Base-by-base conservation (phyloP, 345 rosid genomes). In the Trapa incisa region DNA sequence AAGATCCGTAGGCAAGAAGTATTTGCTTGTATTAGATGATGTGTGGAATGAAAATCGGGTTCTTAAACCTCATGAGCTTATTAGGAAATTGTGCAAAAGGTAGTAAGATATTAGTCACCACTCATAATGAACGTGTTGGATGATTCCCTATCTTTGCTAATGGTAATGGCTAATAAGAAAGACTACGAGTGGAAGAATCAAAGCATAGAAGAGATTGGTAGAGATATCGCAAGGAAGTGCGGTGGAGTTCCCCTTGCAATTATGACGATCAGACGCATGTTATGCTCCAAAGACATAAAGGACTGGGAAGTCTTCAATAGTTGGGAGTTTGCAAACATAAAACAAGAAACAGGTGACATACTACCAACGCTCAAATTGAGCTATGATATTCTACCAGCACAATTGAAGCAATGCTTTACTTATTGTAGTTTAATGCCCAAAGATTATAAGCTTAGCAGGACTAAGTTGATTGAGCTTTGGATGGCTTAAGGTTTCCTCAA, bases 401-500 rank as follows among this genome's bases (percentile, higher is more conserved):
- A 39, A 56, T 47, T 78, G 58, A 78, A 66, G 41, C 66, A 32
- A 2, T 78, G 74, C 5, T 74, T 78, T 45, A 48, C 67, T 1
- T 71, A 61, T 37, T 78, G 78, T 47, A n/a, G 69, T 13, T 65
- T 78, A 36, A 68, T 74, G 14, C 81, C 81, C 1, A 74, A 66
- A 50, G 81, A 35, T 15, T 8, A 56, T 37, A 57, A 4, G 8
- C 43, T 78, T n/a, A n/a, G n/a, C n/a, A n/a, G n/a, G n/a, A n/a
- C n/a, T n/a, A n/a, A n/a, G n/a, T n/a, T n/a, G 42, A 1, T 64
- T 16, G 1, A n/a, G 5, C 64, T 75, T 3, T 75, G 78, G 78
- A 68, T 64, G 12, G 75, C 70, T 0, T 64, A 76, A 42, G 75
- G 79, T 16, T 69, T 47, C 7, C 5, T 76, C 22, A 43, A 35